These are phyloP conservation scores for Pseudonectria buxi DNA, from an alignment of 2,329 filamentous ascomycete species.

Conservation along the genomic window DNA sequence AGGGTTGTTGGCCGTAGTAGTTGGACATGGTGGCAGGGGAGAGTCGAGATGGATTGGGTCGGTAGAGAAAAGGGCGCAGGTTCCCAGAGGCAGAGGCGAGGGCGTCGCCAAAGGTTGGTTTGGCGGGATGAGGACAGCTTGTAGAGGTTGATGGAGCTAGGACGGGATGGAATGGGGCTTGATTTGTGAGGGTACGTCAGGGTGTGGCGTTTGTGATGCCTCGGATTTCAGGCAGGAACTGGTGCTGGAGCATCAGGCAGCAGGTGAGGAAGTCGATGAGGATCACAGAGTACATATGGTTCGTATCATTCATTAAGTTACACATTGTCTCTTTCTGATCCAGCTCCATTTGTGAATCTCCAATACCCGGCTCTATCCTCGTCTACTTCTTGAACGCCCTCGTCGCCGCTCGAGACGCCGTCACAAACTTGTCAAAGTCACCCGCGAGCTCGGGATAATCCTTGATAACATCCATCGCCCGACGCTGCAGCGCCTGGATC, in stretches of 20 bases:
- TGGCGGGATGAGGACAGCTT: constrained; percentile 6
- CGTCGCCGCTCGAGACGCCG: constrained; percentile 9
- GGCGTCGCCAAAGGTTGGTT: background rate
- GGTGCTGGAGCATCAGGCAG: background rate
- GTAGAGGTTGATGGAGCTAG: background rate
- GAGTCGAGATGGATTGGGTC: background rate
- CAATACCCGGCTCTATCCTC: too few species aligned
- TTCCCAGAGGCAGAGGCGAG: background rate
- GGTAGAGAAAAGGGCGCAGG: background rate
- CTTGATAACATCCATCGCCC: constrained; percentile 17
- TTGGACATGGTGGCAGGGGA: constrained; percentile 27
- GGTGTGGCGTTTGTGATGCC: background rate
- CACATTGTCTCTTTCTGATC: background rate
- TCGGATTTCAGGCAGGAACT: background rate
- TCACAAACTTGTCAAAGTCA: constrained; percentile 22
- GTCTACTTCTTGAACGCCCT: constrained; percentile 3
- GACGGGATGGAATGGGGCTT: background rate
- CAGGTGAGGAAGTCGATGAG: too few species aligned
- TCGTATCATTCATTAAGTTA: too few species aligned
- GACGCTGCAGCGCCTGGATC: constrained; percentile 14
- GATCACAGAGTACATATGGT: too few species aligned
- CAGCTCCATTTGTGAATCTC: background rate
- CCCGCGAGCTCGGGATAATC: constrained; percentile 21
- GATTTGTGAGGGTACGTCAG: background rate
- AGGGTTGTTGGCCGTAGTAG: constrained; percentile 30